Conservation (phyloP, 805 yeast species). For the Candida lessepsii region DNA sequence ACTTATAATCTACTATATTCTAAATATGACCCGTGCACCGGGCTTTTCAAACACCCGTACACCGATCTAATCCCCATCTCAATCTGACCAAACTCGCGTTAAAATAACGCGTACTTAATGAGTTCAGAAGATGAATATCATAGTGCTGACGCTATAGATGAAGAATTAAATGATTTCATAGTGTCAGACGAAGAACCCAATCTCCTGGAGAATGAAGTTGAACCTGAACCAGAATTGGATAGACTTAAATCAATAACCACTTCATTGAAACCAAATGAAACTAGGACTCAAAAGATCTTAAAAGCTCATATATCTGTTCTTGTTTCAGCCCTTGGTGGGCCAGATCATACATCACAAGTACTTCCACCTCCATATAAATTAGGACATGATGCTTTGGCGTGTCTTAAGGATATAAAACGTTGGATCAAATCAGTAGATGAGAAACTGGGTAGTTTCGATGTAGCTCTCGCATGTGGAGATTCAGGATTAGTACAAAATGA, state of each 20-base stretch:
- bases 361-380: constrained; percentile 61
- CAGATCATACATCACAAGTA: constrained; percentile 56
- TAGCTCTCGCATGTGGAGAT: constrained; percentile 84
- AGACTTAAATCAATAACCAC: constrained; percentile 24
- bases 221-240: constrained; percentile 19
- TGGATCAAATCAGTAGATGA: constrained; percentile 90
- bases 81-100: not conserved
- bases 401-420: constrained; percentile 81
- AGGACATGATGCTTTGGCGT: constrained; percentile 86
- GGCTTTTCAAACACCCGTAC: too few relatives aligned
- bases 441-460: constrained; percentile 64
- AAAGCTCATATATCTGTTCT: constrained; percentile 76
- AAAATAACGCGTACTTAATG: constrained; percentile 5
- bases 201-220: constrained; percentile 11
- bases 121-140: constrained; percentile 9
- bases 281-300: constrained; percentile 41
- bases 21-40: too few relatives aligned
- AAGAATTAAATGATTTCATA: constrained; percentile 37
- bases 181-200: constrained; percentile 17
- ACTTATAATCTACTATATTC: too few relatives aligned
- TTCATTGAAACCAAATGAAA: constrained; percentile 30
- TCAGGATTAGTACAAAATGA: constrained; percentile 73
- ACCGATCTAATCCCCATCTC: too few relatives aligned
- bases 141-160: constrained; percentile 8
- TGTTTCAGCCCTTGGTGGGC: constrained; percentile 89